Evolutionary conservation across 1,284 basidiomycete species (phyloP).

Genomic region (Tausonia pullulans): DNA sequence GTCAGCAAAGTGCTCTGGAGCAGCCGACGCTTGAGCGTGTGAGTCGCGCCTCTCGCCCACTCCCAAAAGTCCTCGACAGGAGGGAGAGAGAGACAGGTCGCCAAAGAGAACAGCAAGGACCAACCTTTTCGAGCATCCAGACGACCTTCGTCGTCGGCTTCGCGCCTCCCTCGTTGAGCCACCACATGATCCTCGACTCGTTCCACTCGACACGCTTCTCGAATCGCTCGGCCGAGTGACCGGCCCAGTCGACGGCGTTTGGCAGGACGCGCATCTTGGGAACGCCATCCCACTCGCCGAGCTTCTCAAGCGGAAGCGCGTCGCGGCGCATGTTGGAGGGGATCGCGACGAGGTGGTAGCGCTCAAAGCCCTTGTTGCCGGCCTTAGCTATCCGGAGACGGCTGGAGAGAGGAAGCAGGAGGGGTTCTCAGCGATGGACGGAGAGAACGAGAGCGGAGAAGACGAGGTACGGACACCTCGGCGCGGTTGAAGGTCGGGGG

Average conservation of each 20-base stretch:
- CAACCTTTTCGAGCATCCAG: constrained; percentile 64
- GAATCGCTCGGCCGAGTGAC: constrained; percentile 34
- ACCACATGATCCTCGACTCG: constrained; percentile 76
- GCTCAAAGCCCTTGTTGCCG: constrained; percentile 4
- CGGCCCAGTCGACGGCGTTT: neutral
- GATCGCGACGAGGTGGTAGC: constrained; percentile 50
- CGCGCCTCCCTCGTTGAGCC: constrained; percentile 68
- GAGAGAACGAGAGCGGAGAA: too few relatives aligned
- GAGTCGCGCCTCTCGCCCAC: neutral
- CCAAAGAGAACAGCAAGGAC: constrained; percentile 28
- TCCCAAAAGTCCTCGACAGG: too few relatives aligned
- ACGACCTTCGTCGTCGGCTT: constrained; percentile 67
- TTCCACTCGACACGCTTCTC: constrained; percentile 81
- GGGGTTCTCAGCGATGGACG: neutral
- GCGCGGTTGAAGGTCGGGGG: too few relatives aligned
- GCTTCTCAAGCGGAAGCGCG: constrained; percentile 78
- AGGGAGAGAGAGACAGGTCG: neutral
- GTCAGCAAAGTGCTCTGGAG: neutral
- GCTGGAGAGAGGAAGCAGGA: neutral
- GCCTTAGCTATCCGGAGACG: constrained; percentile 6
- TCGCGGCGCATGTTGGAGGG: constrained; percentile 63
- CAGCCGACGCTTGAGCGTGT: neutral
- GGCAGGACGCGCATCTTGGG: constrained; percentile 24
- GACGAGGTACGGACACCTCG: too few relatives aligned
- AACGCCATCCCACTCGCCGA: constrained; percentile 75